Evolutionary conservation across 2,329 filamentous ascomycete species (phyloP).

Genomic region (Pseudopithomyces chartarum): DNA sequence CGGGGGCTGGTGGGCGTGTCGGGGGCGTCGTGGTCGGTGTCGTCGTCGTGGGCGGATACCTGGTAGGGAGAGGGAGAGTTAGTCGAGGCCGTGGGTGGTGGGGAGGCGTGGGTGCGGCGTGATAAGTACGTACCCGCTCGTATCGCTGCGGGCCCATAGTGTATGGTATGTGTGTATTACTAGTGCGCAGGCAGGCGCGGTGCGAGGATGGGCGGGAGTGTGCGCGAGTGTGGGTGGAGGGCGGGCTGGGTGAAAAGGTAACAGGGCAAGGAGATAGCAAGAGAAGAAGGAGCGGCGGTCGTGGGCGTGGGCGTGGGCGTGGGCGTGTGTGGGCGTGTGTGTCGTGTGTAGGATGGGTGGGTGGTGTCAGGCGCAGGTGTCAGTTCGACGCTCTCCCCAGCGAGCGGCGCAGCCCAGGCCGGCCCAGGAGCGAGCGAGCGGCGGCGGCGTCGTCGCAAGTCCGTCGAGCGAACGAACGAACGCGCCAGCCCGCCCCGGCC

Average conservation of each 20-base stretch:
- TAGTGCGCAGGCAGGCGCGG: neutral
- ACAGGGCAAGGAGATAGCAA: neutral
- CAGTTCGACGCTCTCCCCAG: neutral
- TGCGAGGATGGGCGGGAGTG: neutral
- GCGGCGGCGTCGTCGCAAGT: neutral
- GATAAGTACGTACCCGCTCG: slow-evolving; percentile 50
- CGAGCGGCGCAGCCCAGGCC: too few species aligned
- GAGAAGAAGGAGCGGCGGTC: neutral
- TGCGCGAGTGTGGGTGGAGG: slow-evolving; percentile 1
- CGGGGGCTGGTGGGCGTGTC: slow-evolving; percentile 31
- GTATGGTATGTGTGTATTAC: too few species aligned
- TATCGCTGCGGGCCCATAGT: slow-evolving; percentile 56
- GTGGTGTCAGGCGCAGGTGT: slow-evolving; percentile 11
- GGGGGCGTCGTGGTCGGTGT: slow-evolving; percentile 45
- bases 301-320: neutral
- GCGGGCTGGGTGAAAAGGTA: slow-evolving; percentile 10
- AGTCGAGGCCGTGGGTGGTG: slow-evolving; percentile 15
- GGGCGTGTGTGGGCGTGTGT: neutral
- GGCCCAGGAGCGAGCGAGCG: neutral
- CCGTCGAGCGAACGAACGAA: too few species aligned
- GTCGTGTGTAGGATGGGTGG: neutral
- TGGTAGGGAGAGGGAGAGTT: slow-evolving; percentile 25
- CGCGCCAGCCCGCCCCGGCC: too few species aligned
- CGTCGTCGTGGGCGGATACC: slow-evolving; percentile 52
- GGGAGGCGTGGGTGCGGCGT: slow-evolving; percentile 15